Evolutionary conservation across 2,329 filamentous ascomycete genomes (phyloP).

Genomic region (Colletotrichum sp.): DNA sequence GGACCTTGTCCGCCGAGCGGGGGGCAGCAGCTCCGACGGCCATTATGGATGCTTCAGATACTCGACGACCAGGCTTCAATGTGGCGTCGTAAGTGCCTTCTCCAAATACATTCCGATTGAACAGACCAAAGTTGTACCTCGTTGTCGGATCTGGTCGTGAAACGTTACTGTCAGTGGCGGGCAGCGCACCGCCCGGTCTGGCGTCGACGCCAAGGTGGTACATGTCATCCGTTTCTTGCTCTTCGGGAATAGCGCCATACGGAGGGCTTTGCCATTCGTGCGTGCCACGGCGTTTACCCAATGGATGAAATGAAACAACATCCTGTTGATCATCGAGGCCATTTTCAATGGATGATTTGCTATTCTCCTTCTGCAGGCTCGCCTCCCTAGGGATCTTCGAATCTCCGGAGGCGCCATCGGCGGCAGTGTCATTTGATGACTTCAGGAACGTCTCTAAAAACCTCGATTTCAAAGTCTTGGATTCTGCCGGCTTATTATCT

Average conservation of each 20-base stretch:
- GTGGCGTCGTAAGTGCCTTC: not conserved
- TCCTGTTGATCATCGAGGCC: not conserved
- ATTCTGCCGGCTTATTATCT: not conserved
- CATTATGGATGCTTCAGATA: not conserved
- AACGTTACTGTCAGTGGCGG: not conserved
- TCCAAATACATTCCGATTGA: conserved; percentile 28
- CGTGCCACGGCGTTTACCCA: conserved; percentile 35
- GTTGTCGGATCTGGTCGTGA: not conserved
- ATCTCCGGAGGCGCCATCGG: not conserved
- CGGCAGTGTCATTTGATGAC: not conserved
- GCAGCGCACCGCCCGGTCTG: conserved; percentile 21
- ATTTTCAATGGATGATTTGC: not conserved
- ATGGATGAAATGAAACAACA: conserved; percentile 38
- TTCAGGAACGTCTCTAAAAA: not conserved
- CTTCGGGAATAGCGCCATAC: not conserved
- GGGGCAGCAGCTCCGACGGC: not conserved
- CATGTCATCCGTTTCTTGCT: conserved; percentile 16
- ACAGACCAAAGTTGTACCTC: conserved; percentile 15
- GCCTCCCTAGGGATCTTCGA: not conserved
- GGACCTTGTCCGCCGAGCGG: not conserved
- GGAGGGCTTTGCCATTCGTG: conserved; percentile 35
- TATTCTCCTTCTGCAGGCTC: not conserved
- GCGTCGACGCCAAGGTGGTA: conserved; percentile 37
- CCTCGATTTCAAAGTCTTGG: not conserved
- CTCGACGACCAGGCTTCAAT: not conserved